A percentile compares a stretch with the other conserved stretches of the same genome.
Conservation (phyloP, 768 basidiomycete genomes). For the Amanita thiersii region DNA sequence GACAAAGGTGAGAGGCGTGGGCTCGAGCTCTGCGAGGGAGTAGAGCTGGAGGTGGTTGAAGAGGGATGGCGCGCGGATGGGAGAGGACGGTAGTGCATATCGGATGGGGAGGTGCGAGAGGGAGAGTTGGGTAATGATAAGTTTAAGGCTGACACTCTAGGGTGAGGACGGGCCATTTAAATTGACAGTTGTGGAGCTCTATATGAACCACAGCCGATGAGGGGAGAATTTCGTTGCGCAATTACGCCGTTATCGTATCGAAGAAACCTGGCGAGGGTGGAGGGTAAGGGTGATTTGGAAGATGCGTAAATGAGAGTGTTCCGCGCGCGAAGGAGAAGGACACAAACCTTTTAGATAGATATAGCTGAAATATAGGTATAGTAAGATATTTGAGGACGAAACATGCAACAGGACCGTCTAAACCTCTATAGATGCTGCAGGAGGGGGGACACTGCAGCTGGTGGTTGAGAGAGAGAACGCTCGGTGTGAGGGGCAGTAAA, state of each 20-base stretch:
- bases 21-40: slow-evolving; percentile 22
- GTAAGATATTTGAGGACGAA: slow-evolving; percentile 1
- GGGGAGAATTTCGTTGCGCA: slow-evolving; percentile 1
- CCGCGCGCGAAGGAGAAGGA: background rate
- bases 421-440: background rate
- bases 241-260: background rate
- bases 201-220: background rate
- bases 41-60: slow-evolving; percentile 27
- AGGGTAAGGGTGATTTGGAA: background rate
- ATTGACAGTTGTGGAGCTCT: background rate
- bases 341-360: slow-evolving; percentile 5
- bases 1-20: slow-evolving; percentile 45
- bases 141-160: slow-evolving; percentile 12
- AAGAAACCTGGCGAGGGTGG: background rate
- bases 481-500: too few species aligned
- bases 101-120: slow-evolving; percentile 18
- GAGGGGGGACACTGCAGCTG: background rate
- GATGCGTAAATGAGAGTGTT: background rate
- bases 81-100: slow-evolving; percentile 57
- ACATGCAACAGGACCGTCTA: slow-evolving; percentile 1
- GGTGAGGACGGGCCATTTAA: slow-evolving; percentile 14
- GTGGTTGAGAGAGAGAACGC: too few species aligned
- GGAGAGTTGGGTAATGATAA: slow-evolving; percentile 6
- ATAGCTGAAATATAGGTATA: slow-evolving; percentile 1
- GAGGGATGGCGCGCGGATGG: slow-evolving; percentile 51